phyloP scores from a whole-genome alignment of 345 rosid species.

The Odontarrhena argentea region DNA sequence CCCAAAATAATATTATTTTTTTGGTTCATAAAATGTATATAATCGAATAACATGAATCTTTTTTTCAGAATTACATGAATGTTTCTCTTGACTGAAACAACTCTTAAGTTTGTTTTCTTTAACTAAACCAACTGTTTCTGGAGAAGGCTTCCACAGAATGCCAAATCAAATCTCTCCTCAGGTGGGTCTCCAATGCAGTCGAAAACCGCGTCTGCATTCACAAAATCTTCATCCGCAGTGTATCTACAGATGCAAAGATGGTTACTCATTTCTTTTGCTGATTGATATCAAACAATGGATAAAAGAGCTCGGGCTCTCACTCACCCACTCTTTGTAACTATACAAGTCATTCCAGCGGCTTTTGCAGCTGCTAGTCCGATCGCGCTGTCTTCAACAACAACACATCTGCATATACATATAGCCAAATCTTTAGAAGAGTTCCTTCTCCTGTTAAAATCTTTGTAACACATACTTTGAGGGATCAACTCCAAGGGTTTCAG shows the following conservation, averaged over 20 bases:
- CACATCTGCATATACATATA: conserved; percentile 55
- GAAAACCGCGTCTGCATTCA: conserved; percentile 82
- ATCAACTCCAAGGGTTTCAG: conserved; percentile 84
- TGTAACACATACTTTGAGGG: conserved; percentile 64
- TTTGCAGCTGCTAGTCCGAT: conserved; percentile 96
- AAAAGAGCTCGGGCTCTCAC: background rate
- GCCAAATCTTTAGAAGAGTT: background rate
- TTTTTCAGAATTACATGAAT: background rate
- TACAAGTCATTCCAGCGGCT: conserved; percentile 96
- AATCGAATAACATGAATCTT: background rate
- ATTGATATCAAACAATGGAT: background rate
- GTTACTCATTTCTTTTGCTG: background rate
- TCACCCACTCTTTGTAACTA: conserved; percentile 92
- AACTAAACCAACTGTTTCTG: conserved; percentile 68
- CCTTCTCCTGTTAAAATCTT: background rate
- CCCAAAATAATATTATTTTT: background rate
- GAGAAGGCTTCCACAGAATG: conserved; percentile 76
- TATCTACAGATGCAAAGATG: conserved; percentile 51
- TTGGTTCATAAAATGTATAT: background rate
- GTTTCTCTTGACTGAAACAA: conserved; percentile 1
- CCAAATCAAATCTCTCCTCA: conserved; percentile 76
- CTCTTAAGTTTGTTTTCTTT: background rate
- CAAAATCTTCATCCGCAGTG: conserved; percentile 88
- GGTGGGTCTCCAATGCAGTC: conserved; percentile 98
- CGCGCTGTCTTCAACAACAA: conserved; percentile 89